Percentiles rank a stretch among this genome's conserved stretches.
phyloP scores from a whole-genome alignment of 768 basidiomycete species.

The Nidula microcarpa region DNA sequence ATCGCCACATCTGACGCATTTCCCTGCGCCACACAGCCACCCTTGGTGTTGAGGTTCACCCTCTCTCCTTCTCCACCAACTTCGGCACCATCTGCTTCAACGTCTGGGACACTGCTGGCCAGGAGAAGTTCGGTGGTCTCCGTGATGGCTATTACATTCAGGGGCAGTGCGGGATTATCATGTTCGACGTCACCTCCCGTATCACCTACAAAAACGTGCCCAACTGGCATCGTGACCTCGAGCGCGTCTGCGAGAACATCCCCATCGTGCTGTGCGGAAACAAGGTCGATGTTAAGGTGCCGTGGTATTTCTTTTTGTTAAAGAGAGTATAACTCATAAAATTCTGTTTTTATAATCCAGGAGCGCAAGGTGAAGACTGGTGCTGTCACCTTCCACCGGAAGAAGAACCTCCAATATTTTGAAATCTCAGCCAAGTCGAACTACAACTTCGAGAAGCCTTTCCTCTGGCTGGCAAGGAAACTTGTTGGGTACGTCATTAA shows the following conservation, averaged over 20 bases:
- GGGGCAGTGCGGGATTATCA: conserved; percentile 99
- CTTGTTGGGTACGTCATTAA: conserved; percentile 77
- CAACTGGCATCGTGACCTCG: conserved; percentile 99
- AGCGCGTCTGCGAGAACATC: conserved; percentile 99
- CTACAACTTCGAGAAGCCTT: conserved; percentile 99
- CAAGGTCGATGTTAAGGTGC: conserved; percentile 99
- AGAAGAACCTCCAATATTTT: conserved; percentile 99
- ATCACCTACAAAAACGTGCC: conserved; percentile 99
- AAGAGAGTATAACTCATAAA: conserved; percentile 1
- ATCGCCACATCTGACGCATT: conserved; percentile 10
- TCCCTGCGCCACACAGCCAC: conserved; percentile 61
- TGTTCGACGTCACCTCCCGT: conserved; percentile 99
- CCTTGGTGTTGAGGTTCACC: conserved; percentile 99
- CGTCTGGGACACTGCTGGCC: conserved; percentile 99
- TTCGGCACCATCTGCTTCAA: conserved; percentile 99
- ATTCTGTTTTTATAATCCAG: conserved; percentile 35
- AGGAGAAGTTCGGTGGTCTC: conserved; percentile 99
- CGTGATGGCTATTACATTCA: conserved; percentile 97
- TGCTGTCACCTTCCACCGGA: conserved; percentile 98
- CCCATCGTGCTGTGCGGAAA: conserved; percentile 99
- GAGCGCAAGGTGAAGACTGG: conserved; percentile 99
- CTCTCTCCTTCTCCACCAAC: conserved; percentile 94
- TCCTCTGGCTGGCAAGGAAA: conserved; percentile 99
- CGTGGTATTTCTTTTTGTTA: conserved; percentile 16
- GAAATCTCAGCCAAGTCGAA: conserved; percentile 99